phyloP scores from a whole-genome alignment of 108 stramenopile genomes.

The Skeletonema costatum region DNA sequence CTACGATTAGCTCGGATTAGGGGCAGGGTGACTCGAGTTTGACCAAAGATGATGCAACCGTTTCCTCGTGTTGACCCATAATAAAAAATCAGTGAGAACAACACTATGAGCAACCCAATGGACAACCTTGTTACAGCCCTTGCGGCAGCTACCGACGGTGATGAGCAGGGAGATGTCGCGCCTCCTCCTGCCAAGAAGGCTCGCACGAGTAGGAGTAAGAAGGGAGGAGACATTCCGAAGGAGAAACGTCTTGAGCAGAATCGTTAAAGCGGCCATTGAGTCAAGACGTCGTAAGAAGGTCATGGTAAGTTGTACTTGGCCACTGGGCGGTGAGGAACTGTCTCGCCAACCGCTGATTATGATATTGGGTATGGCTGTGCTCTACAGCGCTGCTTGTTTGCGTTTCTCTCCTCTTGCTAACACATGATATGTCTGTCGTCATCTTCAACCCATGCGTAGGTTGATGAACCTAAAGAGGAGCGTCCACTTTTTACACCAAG shows the following conservation, averaged over 20 bases:
- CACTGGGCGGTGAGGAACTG: background rate
- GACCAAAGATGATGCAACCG: background rate
- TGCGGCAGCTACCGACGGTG: background rate
- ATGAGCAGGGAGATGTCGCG: background rate
- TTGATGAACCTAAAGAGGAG: conserved; percentile 83
- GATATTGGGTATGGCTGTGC: background rate
- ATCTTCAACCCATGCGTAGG: background rate
- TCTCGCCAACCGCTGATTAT: background rate
- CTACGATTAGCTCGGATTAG: background rate
- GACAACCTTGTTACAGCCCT: background rate
- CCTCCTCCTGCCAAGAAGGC: conserved; percentile 10
- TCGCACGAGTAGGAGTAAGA: background rate
- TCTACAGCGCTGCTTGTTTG: background rate
- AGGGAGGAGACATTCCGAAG: conserved; percentile 22
- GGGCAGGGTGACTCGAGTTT: background rate
- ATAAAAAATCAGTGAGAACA: background rate
- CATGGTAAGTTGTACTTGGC: conserved; percentile 32
- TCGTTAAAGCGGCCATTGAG: conserved; percentile 80
- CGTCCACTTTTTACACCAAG: conserved; percentile 79
- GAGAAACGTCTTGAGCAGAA: conserved; percentile 85
- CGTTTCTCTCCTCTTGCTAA: background rate
- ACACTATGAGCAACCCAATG: background rate
- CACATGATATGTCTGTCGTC: background rate
- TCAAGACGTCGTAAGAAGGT: conserved; percentile 82
- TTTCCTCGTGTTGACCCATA: background rate